Evolutionary conservation across 2,329 filamentous ascomycete genomes (phyloP).

Genomic region (Paraconiothyrium sp.): DNA sequence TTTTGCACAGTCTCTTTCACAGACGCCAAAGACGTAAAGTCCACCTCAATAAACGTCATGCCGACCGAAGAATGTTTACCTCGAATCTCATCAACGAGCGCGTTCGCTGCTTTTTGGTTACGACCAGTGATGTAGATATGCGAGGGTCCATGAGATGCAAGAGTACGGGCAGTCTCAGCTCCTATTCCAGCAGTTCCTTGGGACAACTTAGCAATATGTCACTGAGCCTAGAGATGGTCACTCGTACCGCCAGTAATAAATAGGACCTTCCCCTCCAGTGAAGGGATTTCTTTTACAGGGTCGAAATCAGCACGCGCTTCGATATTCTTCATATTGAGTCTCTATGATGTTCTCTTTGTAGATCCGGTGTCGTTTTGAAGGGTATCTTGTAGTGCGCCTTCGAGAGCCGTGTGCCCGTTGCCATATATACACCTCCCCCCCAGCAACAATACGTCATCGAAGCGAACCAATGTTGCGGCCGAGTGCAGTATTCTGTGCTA

Average conservation of each 20-base stretch:
- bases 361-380: neutral
- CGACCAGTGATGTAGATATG: constrained; percentile 57
- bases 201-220: neutral
- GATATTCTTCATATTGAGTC: constrained; percentile 5
- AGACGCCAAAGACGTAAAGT: constrained; percentile 47
- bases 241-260: constrained; percentile 35
- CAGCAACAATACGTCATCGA: neutral
- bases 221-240: neutral
- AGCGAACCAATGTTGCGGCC: constrained; percentile 6
- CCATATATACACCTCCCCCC: neutral
- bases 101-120: constrained; percentile 44
- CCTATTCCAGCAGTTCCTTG: constrained; percentile 57
- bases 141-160: constrained; percentile 53
- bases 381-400: neutral
- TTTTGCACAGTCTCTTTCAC: constrained; percentile 38
- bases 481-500: neutral
- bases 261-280: constrained; percentile 31
- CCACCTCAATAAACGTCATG: constrained; percentile 46
- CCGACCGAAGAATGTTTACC: constrained; percentile 32
- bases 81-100: constrained; percentile 46
- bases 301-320: constrained; percentile 22
- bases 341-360: neutral
- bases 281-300: constrained; percentile 31
- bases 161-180: constrained; percentile 48
- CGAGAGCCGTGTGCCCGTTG: neutral